Evolutionary conservation across 192 early-diverging fungal genomes (phyloP).

Genomic region (Mycoemilia scoparia): DNA sequence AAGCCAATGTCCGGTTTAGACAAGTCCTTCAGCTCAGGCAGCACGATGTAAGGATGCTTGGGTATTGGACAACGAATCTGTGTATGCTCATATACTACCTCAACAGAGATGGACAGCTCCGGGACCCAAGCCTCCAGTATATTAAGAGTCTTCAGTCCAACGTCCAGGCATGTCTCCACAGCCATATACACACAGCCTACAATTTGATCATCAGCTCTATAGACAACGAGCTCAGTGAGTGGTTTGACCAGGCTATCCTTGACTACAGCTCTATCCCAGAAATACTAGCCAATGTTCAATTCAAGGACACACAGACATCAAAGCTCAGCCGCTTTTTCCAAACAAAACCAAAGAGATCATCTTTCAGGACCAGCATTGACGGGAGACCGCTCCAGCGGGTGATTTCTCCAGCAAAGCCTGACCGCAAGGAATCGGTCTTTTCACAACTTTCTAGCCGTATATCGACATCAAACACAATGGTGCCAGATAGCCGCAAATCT

Average conservation of each 20-base stretch:
- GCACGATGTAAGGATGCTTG: too few relatives aligned
- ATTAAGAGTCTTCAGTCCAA: slow-evolving; percentile 50
- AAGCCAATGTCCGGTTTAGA: too few relatives aligned
- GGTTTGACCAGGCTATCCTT: slow-evolving; percentile 46
- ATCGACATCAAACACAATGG: too few relatives aligned
- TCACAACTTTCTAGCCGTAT: too few relatives aligned
- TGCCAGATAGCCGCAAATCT: too few relatives aligned
- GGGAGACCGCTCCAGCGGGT: slow-evolving; percentile 24
- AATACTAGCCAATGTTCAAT: slow-evolving; percentile 28
- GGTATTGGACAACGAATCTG: slow-evolving; percentile 76
- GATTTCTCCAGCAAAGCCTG: too few relatives aligned
- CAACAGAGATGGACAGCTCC: too few relatives aligned
- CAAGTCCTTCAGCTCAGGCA: too few relatives aligned
- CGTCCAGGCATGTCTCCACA: slow-evolving; percentile 61
- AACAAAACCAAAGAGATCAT: too few relatives aligned
- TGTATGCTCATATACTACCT: slow-evolving; percentile 70
- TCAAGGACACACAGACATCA: slow-evolving; percentile 21
- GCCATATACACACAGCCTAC: slow-evolving; percentile 58
- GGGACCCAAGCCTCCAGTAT: slow-evolving; percentile 54
- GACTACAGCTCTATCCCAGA: slow-evolving; percentile 52
- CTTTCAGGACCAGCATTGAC: too few relatives aligned
- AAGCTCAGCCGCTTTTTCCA: slow-evolving; percentile 26
- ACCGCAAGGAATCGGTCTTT: too few relatives aligned
- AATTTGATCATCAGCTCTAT: slow-evolving; percentile 43
- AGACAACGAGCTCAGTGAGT: slow-evolving; percentile 41